phyloP scores from a whole-genome alignment of 345 rosid genomes.

The Chamaenerion angustifolium region DNA sequence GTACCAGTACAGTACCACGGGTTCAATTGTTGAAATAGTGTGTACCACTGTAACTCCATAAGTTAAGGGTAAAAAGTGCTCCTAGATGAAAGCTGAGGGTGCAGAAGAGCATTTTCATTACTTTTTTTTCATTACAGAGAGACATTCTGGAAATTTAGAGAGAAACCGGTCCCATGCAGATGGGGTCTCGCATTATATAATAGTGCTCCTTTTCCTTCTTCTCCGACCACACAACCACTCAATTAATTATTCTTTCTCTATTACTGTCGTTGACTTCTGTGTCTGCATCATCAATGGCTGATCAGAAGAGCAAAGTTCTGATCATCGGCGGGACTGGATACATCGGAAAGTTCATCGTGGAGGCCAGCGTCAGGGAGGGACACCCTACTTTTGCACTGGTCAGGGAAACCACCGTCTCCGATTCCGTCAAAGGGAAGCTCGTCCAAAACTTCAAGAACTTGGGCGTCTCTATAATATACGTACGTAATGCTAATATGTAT shows the following conservation, averaged over 20 bases:
- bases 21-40: too few relatives aligned
- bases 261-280: neutral
- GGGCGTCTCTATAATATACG: constrained; percentile 44
- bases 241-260: neutral
- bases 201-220: too few relatives aligned
- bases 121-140: too few relatives aligned
- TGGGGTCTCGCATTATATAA: too few relatives aligned
- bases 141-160: too few relatives aligned
- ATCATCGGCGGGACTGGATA: constrained; percentile 67
- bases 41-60: too few relatives aligned
- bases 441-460: constrained; percentile 36
- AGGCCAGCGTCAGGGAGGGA: constrained; percentile 44
- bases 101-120: too few relatives aligned
- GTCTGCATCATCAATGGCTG: constrained; percentile 25
- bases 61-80: too few relatives aligned
- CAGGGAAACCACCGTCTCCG: constrained; percentile 35
- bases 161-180: too few relatives aligned
- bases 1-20: too few relatives aligned
- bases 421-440: constrained; percentile 36
- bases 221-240: too few relatives aligned
- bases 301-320: constrained; percentile 53
- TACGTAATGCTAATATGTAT: constrained; percentile 11
- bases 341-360: constrained; percentile 55
- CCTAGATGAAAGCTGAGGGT: too few relatives aligned
- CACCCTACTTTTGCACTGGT: constrained; percentile 55